Percentiles rank a stretch among this genome's conserved stretches.
Evolutionary conservation across 345 rosid genomes (phyloP).

Genomic region (Syzygium jambos): DNA sequence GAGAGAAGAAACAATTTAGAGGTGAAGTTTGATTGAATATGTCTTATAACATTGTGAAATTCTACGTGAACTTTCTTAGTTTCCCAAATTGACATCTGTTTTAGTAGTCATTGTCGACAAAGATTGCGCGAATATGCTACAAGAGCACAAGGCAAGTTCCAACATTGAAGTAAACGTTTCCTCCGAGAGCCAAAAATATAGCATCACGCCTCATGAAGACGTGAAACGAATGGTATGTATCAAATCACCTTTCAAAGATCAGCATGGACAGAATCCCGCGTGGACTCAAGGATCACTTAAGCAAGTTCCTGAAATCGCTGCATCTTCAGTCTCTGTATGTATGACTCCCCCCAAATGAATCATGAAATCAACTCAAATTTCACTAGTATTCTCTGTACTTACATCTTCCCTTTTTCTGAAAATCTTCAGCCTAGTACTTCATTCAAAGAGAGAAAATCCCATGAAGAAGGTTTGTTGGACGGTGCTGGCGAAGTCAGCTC

Average conservation of each 20-base stretch:
- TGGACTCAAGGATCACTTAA: constrained; percentile 4
- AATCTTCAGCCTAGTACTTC: neutral
- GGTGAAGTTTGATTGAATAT: neutral
- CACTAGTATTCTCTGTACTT: neutral
- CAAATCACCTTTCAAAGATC: constrained; percentile 13
- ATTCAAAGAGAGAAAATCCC: neutral
- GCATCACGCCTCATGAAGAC: neutral
- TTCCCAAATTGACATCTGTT: neutral
- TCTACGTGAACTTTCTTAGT: neutral
- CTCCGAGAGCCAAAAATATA: neutral
- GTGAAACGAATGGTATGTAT: neutral
- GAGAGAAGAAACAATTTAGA: neutral
- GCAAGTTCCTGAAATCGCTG: constrained; percentile 5
- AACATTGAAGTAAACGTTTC: neutral
- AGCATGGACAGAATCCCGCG: constrained; percentile 5
- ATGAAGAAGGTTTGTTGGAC: neutral
- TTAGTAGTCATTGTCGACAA: neutral
- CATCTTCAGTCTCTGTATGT: constrained; percentile 30
- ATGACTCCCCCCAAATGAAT: neutral
- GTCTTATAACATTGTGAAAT: neutral
- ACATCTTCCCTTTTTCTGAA: neutral
- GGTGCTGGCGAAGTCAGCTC: neutral
- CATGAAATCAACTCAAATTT: neutral
- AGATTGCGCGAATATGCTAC: neutral
- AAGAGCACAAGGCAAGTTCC: neutral